Evolutionary conservation across 768 basidiomycete species (phyloP), one percentile per base, ranked within the genome.

Genomic region (Macrolepiota albuminosa): DNA sequence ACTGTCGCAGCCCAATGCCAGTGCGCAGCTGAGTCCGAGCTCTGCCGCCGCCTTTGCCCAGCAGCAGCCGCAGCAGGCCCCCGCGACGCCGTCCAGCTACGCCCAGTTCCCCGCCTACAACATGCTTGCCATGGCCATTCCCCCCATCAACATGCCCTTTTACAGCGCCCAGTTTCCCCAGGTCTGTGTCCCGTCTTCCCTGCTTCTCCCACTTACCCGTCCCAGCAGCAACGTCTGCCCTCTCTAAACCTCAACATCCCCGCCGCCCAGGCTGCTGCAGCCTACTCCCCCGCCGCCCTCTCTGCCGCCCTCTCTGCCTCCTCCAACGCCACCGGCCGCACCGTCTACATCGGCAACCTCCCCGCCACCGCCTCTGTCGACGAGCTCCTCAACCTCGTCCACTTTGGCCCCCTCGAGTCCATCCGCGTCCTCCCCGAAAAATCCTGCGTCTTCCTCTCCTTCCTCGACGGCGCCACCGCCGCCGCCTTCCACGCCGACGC

Each of bases 401-500:
- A 96, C 69, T 98, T 98, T 69, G 96, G 96, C 4, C 96, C 97
- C 0, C 87, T 98, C 65, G 96, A 98, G 72, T 89, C 86, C 50
- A 89, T 98, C 68, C 90, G 94, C 51, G 91, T 99, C 39, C 84
- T 98, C 10, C 93, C 95, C 48, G 96, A 98, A 72, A 98, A 98
- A 73, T 91, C 89, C 2, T 98, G 97, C 72, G 95, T 97, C 54
- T 99, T 99, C 81, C 85, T 99, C 59, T 97, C 95, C 33, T 99
- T 98, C 86, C 82, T 99, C 57, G 95, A 99, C 60, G 89, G 89
- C 24, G 80, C 85, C 33, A 97, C 92, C 6, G 95, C 97, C 9
- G 92, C 93, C 0, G 95, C 94, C 0, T 99, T 99, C 83, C 93
- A 96, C 68, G 95, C 96, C 42, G 97, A 98, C 68, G 96, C 96